A percentile compares a stretch with the other conserved stretches of the same genome.
Evolutionary conservation across 2,329 filamentous ascomycete species (phyloP).

Genomic region (Leptosphaerulina australis): DNA sequence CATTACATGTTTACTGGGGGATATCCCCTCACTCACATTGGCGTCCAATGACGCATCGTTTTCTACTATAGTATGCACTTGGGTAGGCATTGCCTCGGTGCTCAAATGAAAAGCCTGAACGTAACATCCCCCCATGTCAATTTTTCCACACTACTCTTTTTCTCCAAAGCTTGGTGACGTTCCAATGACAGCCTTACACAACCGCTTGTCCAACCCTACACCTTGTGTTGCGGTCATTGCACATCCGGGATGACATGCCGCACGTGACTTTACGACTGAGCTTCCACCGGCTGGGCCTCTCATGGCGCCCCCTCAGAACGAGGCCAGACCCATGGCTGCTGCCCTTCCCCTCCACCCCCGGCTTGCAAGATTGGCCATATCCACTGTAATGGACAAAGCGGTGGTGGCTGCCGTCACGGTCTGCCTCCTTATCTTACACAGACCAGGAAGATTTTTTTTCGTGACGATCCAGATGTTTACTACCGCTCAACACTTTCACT

Average conservation of each 20-base stretch:
- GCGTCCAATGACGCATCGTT: constrained; percentile 24
- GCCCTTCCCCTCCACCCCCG: constrained; percentile 7
- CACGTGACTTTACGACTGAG: constrained; percentile 9
- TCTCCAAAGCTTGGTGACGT: constrained; percentile 11
- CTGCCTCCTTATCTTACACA: constrained; percentile 20
- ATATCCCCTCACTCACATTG: constrained; percentile 31
- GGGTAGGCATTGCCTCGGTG: constrained; percentile 28
- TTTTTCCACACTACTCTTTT: constrained; percentile 12
- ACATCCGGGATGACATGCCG: constrained; percentile 3
- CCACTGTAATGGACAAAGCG: constrained; percentile 14
- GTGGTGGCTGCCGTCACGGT: constrained; percentile 18
- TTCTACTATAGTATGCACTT: constrained; percentile 27
- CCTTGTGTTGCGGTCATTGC: constrained; percentile 2
- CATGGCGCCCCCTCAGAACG: constrained; percentile 2
- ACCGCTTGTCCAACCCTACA: constrained; percentile 15
- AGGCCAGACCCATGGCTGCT: constrained; percentile 11
- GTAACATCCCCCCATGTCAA: constrained; percentile 28
- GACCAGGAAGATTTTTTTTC: constrained; percentile 35
- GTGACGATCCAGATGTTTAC: constrained; percentile 27
- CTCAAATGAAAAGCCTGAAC: constrained; percentile 29
- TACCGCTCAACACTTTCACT: constrained; percentile 14
- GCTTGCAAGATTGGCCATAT: constrained; percentile 8
- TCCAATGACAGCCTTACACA: constrained; percentile 22
- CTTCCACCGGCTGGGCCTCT: background rate
- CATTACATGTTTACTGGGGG: constrained; percentile 23